Percentiles rank a stretch among this genome's conserved stretches.
Evolutionary conservation across 495 filamentous ascomycete species (phyloP).

Genomic region (Sporormia fimetaria): DNA sequence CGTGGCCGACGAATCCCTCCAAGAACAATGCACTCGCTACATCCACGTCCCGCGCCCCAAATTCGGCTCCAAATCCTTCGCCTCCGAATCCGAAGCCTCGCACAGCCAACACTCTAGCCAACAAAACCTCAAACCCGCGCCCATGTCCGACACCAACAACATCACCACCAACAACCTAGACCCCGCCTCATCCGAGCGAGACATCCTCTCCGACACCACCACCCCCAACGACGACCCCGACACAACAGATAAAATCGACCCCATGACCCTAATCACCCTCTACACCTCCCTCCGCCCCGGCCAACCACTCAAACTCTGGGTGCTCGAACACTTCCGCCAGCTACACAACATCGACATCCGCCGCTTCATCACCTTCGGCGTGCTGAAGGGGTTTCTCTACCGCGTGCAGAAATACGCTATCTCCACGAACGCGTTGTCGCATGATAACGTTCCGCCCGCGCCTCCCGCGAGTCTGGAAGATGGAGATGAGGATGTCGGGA

Average conservation of each 20-base stretch:
- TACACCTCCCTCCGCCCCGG: constrained; percentile 71
- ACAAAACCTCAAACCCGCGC: constrained; percentile 4
- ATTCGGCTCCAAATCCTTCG: background rate
- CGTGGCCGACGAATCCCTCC: constrained; percentile 55
- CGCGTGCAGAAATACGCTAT: constrained; percentile 84
- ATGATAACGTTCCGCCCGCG: background rate
- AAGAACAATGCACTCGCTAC: constrained; percentile 78
- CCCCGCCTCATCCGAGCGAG: background rate
- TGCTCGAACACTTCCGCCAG: constrained; percentile 53
- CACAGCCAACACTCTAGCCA: background rate
- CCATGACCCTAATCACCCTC: constrained; percentile 49
- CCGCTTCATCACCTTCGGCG: constrained; percentile 84
- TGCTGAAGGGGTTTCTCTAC: constrained; percentile 93
- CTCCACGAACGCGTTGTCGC: constrained; percentile 35
- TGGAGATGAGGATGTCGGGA: constrained; percentile 22
- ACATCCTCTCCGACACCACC: background rate
- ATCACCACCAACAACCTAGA: background rate
- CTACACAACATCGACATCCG: constrained; percentile 71
- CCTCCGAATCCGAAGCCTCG: constrained; percentile 22
- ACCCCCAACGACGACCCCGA: constrained; percentile 32
- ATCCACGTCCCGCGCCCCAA: constrained; percentile 39
- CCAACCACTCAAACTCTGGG: constrained; percentile 71
- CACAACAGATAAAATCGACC: constrained; percentile 34
- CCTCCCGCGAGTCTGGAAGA: constrained; percentile 21
- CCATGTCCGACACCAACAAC: constrained; percentile 1